A percentile compares a stretch with the other conserved stretches of the same genome.
Conservation (phyloP, 2,329 filamentous ascomycete species). For the Pezicula radicicola region DNA sequence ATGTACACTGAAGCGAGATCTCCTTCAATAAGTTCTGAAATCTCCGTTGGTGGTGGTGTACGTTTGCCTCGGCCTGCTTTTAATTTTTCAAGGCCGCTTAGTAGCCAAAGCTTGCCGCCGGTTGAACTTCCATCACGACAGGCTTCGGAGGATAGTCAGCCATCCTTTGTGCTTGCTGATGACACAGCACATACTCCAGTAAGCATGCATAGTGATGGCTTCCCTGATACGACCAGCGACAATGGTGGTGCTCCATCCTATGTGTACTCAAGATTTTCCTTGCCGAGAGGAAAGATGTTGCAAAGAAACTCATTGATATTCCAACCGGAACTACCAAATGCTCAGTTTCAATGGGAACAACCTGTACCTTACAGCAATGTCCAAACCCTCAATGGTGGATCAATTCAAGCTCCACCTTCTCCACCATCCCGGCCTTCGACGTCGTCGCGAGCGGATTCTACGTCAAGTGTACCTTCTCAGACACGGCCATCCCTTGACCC, state of each 20-base stretch:
- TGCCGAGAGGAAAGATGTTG: conserved; percentile 79
- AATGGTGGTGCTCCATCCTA: conserved; percentile 65
- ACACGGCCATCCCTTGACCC: conserved; percentile 43
- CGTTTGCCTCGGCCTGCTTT: conserved; percentile 70
- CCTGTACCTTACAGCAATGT: conserved; percentile 39
- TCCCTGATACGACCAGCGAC: conserved; percentile 50
- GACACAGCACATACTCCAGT: conserved; percentile 67
- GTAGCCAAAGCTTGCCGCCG: conserved; percentile 61
- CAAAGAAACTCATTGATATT: conserved; percentile 65
- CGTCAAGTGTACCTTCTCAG: neutral
- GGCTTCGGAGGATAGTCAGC: conserved; percentile 65
- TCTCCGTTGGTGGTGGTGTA: conserved; percentile 58
- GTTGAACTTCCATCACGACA: conserved; percentile 55
- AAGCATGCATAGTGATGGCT: conserved; percentile 70
- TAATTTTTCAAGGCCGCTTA: conserved; percentile 92
- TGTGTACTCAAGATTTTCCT: conserved; percentile 78
- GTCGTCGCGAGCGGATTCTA: conserved; percentile 35
- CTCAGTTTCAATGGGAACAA: conserved; percentile 64
- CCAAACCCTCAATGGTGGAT: conserved; percentile 39
- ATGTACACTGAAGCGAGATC: conserved; percentile 67
- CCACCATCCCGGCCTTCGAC: conserved; percentile 59
- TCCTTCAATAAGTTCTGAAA: conserved; percentile 81
- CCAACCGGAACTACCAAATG: conserved; percentile 46
- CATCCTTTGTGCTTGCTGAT: conserved; percentile 57
- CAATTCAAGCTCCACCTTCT: conserved; percentile 50